phyloP scores from a whole-genome alignment of 345 rosid genomes.

The Eucalyptus caleyi region DNA sequence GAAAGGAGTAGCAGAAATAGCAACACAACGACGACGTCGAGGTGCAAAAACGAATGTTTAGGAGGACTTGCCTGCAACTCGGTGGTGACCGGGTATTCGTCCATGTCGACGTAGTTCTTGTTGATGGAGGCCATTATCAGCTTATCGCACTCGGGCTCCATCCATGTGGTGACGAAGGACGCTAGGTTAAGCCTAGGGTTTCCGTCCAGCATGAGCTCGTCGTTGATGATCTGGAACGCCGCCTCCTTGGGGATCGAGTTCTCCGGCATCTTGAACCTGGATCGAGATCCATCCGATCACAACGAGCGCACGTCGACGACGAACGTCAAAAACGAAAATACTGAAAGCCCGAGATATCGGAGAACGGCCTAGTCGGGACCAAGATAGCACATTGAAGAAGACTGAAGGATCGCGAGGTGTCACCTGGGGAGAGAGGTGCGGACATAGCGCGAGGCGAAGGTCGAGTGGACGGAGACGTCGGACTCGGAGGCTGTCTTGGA shows the following conservation, averaged over 20 bases:
- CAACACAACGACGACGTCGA: not conserved
- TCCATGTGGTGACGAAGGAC: conserved; percentile 55
- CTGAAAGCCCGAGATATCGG: not conserved
- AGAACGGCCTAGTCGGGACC: not conserved
- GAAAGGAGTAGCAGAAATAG: not conserved
- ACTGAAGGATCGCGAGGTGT: not conserved
- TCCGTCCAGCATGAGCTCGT: conserved; percentile 50
- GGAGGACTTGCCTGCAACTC: conserved; percentile 28
- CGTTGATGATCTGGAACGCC: conserved; percentile 44
- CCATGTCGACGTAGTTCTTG: conserved; percentile 63
- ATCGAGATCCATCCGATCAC: not conserved
- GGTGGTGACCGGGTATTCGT: conserved; percentile 50
- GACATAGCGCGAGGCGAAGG: conserved; percentile 78
- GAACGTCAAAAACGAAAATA: not conserved
- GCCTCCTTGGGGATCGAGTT: conserved; percentile 48
- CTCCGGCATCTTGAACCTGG: conserved; percentile 38
- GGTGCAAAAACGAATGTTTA: not conserved
- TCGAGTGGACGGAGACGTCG: conserved; percentile 59
- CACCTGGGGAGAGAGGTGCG: conserved; percentile 61
- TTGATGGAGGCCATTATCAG: conserved; percentile 39
- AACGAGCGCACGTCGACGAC: not conserved
- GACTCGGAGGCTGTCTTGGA: conserved; percentile 37
- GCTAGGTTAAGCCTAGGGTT: conserved; percentile 45
- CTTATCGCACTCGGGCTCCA: conserved; percentile 54
- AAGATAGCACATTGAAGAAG: not conserved